These are phyloP conservation scores for Chenopodium suecicum DNA, from an alignment of 148 eudicot genomes.

Conservation along the genomic window DNA sequence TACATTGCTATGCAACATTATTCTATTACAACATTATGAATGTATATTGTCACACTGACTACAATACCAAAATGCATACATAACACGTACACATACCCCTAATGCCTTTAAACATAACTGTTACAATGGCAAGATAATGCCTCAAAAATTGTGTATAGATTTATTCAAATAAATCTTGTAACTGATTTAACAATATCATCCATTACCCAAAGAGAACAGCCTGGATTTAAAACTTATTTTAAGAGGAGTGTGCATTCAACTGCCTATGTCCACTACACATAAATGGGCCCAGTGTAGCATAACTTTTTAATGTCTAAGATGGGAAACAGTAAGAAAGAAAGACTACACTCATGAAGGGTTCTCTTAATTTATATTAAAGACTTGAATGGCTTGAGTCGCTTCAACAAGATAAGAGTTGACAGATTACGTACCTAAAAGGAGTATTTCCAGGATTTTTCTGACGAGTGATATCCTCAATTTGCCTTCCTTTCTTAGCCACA, in stretches of 20 bases:
- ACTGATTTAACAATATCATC: neutral
- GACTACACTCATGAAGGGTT: too few species aligned
- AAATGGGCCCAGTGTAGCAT: neutral
- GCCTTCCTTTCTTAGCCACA: conserved; percentile 96
- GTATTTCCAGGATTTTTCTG: conserved; percentile 97
- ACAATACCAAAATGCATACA: neutral
- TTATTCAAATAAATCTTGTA: neutral
- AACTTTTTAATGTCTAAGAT: neutral
- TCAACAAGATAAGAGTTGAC: conserved; percentile 4
- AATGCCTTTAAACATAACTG: neutral
- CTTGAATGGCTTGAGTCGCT: neutral
- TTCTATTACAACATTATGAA: neutral
- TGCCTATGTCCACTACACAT: neutral
- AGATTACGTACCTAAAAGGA: conserved; percentile 78
- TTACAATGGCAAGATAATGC: neutral
- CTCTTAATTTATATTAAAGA: neutral
- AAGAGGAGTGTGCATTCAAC: neutral
- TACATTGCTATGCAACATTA: neutral
- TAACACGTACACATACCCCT: neutral
- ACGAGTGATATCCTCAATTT: conserved; percentile 82
- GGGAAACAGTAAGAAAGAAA: neutral
- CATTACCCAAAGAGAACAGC: neutral
- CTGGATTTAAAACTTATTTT: neutral
- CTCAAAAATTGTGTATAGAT: neutral
- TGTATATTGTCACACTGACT: neutral